These are phyloP conservation scores for Aspergillus asperescens DNA, from an alignment of 495 filamentous ascomycete species.

Conservation along the genomic window DNA sequence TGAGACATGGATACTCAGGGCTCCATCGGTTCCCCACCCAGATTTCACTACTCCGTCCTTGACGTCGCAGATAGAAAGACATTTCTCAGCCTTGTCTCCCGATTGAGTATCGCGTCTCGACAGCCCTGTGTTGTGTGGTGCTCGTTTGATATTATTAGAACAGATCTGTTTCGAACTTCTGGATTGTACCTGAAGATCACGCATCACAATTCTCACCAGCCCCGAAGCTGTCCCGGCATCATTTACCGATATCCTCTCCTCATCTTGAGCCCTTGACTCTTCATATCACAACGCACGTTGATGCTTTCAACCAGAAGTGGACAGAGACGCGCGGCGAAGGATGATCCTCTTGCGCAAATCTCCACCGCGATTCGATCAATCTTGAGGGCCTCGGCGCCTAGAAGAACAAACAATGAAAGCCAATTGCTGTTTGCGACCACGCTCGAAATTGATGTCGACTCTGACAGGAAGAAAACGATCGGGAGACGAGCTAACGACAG, in stretches of 20 bases:
- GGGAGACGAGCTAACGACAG: too few species aligned
- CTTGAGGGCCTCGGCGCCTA: neutral
- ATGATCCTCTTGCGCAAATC: conserved; percentile 18
- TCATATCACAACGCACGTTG: too few species aligned
- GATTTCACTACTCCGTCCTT: neutral
- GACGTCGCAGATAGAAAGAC: neutral
- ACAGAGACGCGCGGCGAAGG: conserved; percentile 23
- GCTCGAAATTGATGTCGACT: neutral
- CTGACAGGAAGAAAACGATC: neutral
- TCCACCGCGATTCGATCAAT: neutral
- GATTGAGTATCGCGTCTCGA: neutral
- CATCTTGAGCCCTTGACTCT: too few species aligned
- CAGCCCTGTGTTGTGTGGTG: too few species aligned
- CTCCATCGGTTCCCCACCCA: neutral
- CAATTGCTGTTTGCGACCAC: neutral
- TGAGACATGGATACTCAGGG: neutral
- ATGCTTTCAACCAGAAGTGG: neutral
- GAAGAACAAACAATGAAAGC: neutral
- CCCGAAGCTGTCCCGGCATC: too few species aligned
- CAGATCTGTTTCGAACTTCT: neutral
- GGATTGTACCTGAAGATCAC: neutral
- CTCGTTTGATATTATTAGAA: neutral
- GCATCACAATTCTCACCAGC: too few species aligned
- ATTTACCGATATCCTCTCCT: too few species aligned
- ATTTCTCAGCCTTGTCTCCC: neutral